Evolutionary conservation across 176 grass and related monocot species (phyloP).

Genomic region (Avena insularis): DNA sequence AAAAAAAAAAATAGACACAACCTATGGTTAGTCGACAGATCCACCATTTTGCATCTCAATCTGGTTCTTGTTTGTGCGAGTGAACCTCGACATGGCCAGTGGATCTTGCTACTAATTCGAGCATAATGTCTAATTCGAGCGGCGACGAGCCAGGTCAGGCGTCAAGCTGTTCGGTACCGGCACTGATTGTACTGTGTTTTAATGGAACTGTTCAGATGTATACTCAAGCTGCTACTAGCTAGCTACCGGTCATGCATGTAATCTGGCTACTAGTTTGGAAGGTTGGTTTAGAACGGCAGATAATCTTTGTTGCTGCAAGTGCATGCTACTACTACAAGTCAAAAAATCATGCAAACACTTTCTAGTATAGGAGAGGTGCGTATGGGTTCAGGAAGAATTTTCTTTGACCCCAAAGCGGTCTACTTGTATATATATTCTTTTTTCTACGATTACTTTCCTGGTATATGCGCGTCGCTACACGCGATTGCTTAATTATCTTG

Average conservation of each 20-base stretch:
- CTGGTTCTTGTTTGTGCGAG: neutral
- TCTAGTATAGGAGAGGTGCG: neutral
- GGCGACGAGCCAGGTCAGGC: neutral
- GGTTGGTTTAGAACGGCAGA: constrained; percentile 13
- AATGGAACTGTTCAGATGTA: neutral
- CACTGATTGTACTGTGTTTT: neutral
- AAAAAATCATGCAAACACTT: too few relatives aligned
- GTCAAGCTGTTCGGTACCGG: neutral
- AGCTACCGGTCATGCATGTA: neutral
- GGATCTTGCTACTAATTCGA: neutral
- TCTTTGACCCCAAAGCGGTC: constrained; percentile 15
- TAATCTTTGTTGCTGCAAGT: constrained; percentile 3
- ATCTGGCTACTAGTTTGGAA: neutral
- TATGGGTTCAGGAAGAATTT: neutral
- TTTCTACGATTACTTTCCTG: constrained; percentile 14
- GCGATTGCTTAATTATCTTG: neutral
- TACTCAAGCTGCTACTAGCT: neutral
- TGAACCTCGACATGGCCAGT: neutral
- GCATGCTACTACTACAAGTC: neutral
- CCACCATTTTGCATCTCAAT: neutral
- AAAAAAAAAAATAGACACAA: neutral
- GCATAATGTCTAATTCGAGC: neutral
- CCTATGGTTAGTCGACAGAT: neutral
- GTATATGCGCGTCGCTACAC: neutral
- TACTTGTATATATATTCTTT: constrained; percentile 1